Base-by-base conservation (phyloP, 768 basidiomycete species). In the Trametes punicea region DNA sequence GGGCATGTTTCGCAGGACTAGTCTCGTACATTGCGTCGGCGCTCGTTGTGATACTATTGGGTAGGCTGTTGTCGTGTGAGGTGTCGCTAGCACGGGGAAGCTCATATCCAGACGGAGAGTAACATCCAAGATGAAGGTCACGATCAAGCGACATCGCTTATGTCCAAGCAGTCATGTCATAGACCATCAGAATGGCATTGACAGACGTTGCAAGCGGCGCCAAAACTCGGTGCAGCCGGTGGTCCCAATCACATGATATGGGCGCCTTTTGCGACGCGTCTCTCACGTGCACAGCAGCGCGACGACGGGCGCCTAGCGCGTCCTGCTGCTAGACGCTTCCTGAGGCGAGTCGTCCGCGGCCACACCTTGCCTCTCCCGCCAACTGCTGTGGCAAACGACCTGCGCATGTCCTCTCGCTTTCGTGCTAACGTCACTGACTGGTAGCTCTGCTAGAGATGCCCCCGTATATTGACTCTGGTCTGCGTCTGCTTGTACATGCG, bases 281-380 rank as follows among this genome's bases (percentile, higher is more conserved):
- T 21, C 52, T 59, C 58, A 55, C 58, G 58, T 59, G 58, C 41
- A n/a, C n/a, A n/a, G n/a, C n/a, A 46, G 23, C 58, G 58, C 53
- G 58, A 55, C 48, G n/a, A 29, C 25, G 48, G 39, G 58, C 58
- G 58, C 54, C 30, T 27, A 46, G 34, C 52, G 57, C 57, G 47
- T 23, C 48, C 33, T 53, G 46, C 41, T 30, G 26, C 50, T 31
- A 49, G 54, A 42, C 38, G 56, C 31, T 27, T 25, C 10, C 53
- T n/a, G n/a, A n/a, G n/a, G n/a, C n/a, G 7, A 7, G 18, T 15
- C 34, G 8, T 10, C 27, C 48, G 25, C 39, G 31, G 51, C 51
- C 57, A 52, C 51, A 10, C 27, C 36, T 42, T 21, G 38, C 34
- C 44, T 40, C 44, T 31, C 21, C 33, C 44, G 23, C 15, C 41